Evolutionary conservation across 371 early-diverging fungal species (phyloP).

Genomic region (Gilbertella persicaria): DNA sequence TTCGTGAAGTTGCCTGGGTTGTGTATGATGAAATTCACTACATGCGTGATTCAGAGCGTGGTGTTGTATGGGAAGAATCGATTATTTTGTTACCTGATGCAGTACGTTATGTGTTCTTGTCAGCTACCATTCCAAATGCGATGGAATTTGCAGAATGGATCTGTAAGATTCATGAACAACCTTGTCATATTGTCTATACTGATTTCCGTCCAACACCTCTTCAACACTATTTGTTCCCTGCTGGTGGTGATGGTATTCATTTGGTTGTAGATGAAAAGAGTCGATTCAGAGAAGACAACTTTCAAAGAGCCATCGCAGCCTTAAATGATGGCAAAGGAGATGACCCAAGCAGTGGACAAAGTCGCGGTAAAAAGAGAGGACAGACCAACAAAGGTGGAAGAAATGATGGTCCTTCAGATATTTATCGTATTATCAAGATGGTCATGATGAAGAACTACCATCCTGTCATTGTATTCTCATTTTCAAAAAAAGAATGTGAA

Average conservation of each 20-base stretch:
- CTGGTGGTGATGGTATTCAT: conserved; percentile 91
- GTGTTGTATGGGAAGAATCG: conserved; percentile 99
- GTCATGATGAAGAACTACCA: conserved; percentile 92
- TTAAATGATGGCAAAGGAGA: conserved; percentile 69
- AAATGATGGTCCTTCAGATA: conserved; percentile 74
- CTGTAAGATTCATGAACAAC: conserved; percentile 92
- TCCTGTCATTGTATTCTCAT: conserved; percentile 99
- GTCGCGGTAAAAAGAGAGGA: conserved; percentile 32
- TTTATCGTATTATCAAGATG: conserved; percentile 95
- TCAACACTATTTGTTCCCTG: conserved; percentile 97
- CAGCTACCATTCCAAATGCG: conserved; percentile 99
- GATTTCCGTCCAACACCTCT: conserved; percentile 99
- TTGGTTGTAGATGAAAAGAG: conserved; percentile 96
- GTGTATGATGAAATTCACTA: conserved; percentile 99
- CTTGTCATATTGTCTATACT: conserved; percentile 99
- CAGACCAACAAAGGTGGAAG: conserved; percentile 57
- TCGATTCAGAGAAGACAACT: conserved; percentile 93
- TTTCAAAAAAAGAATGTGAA: conserved; percentile 98
- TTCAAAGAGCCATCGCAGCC: conserved; percentile 84
- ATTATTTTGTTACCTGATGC: conserved; percentile 96
- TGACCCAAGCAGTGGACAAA: conserved; percentile 45
- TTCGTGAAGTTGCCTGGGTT: conserved; percentile 99
- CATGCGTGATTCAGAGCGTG: conserved; percentile 96
- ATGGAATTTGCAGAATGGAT: conserved; percentile 99
- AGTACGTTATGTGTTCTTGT: conserved; percentile 96